Base-by-base conservation (phyloP, 140 eudicot genomes). In the Artemisia princeps region DNA sequence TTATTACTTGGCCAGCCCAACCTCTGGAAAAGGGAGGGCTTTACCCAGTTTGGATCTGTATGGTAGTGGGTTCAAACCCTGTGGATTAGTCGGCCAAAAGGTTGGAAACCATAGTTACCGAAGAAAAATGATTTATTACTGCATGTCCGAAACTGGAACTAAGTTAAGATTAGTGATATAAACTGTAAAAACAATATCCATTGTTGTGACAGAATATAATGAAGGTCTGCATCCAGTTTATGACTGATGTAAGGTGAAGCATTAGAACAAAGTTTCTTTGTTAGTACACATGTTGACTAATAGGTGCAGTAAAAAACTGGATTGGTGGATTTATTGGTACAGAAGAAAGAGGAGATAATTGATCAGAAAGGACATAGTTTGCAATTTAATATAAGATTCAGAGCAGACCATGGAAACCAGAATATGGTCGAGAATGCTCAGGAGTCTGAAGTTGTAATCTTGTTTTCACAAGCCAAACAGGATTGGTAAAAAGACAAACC, bases 391-490 rank as follows among this genome's bases (percentile, higher is more conserved):
- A 20, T 59, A 61, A 65, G 78, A 73, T 49, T 66, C 2, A 46
- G 63, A 73, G 60, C 86, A 62, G 17, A 92, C 98, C 95, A 69
- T 82, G 86, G 67, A 92, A 78, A 20, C 98, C 98, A 74, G 91
- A 76, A 80, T 92, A 92, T 65, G 82, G 92, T 4, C 69, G 96
- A 51, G 69, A 64, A 69, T 82, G 81, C 70, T 81, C 83, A 70
- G 96, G 96, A 77, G 86, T 92, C 78, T 92, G 98, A 75, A 92
- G 95, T 69, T 92, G 98, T 75, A 92, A 83, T 79, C 98, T 86
- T 72, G 98, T 92, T 77, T 92, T 92, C 63, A 92, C 89, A 54
- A 92, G 95, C 98, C 98, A 92, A 61, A 92, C 45, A 60, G 98
- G 98, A 77, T 92, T 88, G 77, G 98, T 92, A 79, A 86, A 77